These are phyloP conservation scores for Fusarium sulawesiense DNA, from an alignment of 2,329 filamentous ascomycete genomes.

Conservation along the genomic window DNA sequence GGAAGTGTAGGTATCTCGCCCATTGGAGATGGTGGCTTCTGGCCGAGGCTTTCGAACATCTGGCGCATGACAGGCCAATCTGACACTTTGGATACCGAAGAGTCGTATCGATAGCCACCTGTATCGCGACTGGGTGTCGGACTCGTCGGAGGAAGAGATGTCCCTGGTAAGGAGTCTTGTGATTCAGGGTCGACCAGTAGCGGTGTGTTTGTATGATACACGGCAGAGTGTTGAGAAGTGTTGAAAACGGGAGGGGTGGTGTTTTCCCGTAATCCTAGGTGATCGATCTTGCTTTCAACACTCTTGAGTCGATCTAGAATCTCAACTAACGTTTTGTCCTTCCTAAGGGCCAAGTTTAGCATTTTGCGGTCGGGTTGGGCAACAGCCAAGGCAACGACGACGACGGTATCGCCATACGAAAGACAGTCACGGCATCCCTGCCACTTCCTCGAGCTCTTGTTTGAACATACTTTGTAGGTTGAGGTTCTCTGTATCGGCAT, in stretches of 20 bases:
- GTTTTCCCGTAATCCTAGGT: conserved; percentile 45
- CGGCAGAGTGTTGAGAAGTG: conserved; percentile 36
- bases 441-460: conserved; percentile 10
- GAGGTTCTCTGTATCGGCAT: conserved; percentile 70
- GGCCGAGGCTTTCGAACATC: conserved; percentile 43
- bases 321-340: conserved; percentile 71
- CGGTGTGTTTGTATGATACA: conserved; percentile 37
- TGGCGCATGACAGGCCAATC: conserved; percentile 46
- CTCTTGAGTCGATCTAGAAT: conserved; percentile 67
- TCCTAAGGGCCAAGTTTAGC: conserved; percentile 55
- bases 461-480: conserved; percentile 69
- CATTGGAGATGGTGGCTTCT: conserved; percentile 36
- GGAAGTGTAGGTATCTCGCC: conserved; percentile 35
- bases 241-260: conserved; percentile 32
- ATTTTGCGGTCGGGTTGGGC: conserved; percentile 1
- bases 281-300: conserved; percentile 67
- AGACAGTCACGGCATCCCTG: conserved; percentile 17
- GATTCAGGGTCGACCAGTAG: conserved; percentile 40
- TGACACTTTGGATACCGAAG: conserved; percentile 42
- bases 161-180: conserved; percentile 36
- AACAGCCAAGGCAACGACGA: conserved; percentile 17
- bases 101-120: conserved; percentile 46
- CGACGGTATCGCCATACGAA: conserved; percentile 4
- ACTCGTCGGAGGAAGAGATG: conserved; percentile 37
- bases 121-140: conserved; percentile 27